Base-by-base conservation (phyloP, 495 filamentous ascomycete genomes). In the Tetracladium marchalianum region DNA sequence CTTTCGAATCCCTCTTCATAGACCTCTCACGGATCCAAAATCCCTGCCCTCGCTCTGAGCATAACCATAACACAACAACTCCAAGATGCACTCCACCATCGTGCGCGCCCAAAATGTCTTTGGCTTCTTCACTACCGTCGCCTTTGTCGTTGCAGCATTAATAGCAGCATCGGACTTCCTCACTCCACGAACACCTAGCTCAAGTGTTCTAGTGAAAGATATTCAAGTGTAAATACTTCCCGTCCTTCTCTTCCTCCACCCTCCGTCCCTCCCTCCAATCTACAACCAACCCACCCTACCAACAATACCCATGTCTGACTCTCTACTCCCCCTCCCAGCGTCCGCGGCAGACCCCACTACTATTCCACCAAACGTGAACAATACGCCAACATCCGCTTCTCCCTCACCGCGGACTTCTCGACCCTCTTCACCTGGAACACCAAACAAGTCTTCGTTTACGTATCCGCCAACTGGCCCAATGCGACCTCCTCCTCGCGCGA, bases 401-500 rank as follows among this genome's bases (percentile, higher is more conserved):
- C 90, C 55, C 78, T 97, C 16, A 82, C 95, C 52, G 68, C 70
- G 33, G 90, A 98, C 67, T 76, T 98, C 42, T 78, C 80, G 46
- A 81, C 84, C 22, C 82, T 99, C 57, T 96, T 95, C 80, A 94
- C 84, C 66, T 99, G 93, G 93, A 99, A 99, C 71, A 99, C 92
- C n/a, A 99, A 99, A 66, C 88, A 96, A 66, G 66, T 97, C 55
- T 99, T 97, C 67, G 78, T 93, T 64, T 98, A 92, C 74, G 78
- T 98, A 39, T 85, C 85, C 41, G 89, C 90, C 31, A 78, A 79
- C 18, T 98, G 90, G 74, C 84, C 89, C 41, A 73, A 78, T 17
- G 56, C 63, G 46, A 61, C 62, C 48, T 22, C 39, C 46, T 38
- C 49, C 58, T 34, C 46, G 47, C 49, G 35, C 54, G 45, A 51